Conservation (phyloP, 228 moss, liverwort and hornwort genomes). For the Sphagnum magellanicum region DNA sequence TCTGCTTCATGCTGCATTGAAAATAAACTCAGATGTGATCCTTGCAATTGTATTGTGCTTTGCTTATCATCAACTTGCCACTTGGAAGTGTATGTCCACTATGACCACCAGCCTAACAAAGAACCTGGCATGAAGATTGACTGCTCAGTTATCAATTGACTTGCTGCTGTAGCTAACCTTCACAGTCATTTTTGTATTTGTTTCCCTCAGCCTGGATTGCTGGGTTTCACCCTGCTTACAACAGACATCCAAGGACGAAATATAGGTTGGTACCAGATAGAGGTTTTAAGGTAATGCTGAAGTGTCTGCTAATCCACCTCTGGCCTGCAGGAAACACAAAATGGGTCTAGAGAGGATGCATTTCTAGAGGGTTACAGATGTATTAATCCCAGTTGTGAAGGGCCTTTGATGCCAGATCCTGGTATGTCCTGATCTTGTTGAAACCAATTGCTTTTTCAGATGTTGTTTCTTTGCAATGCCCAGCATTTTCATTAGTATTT, state of each 20-base stretch:
- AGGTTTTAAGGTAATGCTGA: background rate
- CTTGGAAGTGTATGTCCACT: no score
- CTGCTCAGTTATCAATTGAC: background rate
- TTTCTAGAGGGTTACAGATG: slow-evolving; percentile 83
- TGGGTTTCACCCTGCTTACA: background rate
- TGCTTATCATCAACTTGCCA: no score
- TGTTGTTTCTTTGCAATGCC: no score
- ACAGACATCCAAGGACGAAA: background rate
- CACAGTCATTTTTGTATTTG: no score
- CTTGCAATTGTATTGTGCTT: no score
- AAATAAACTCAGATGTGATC: no score
- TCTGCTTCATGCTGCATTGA: background rate
- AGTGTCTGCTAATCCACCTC: background rate
- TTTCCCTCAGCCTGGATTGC: background rate
- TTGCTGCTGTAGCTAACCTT: background rate
- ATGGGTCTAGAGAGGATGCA: slow-evolving; percentile 66
- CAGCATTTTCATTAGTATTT: no score
- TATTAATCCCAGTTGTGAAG: slow-evolving; percentile 46
- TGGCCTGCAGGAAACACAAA: slow-evolving; percentile 43
- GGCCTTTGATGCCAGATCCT: slow-evolving; percentile 42
- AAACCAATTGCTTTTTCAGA: no score
- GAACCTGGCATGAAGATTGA: background rate
- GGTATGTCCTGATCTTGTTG: slow-evolving; percentile 14
- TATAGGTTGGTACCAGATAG: background rate
- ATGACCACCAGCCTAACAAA: no score